Base-by-base conservation (phyloP, 441 rosid species). In the Isatis lusitanica region DNA sequence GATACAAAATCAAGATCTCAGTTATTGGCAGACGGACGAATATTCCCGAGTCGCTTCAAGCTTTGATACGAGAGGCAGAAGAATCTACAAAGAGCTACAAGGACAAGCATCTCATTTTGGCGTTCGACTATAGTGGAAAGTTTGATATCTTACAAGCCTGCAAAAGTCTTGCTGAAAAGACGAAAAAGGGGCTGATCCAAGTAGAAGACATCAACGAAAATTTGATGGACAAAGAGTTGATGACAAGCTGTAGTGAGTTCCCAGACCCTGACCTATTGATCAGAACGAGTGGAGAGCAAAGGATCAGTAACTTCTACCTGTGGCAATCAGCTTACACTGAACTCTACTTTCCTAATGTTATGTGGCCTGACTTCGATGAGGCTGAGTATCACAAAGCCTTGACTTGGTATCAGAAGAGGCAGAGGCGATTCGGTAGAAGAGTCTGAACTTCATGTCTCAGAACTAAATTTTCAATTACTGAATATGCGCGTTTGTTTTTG, bases 211-310 rank as follows among this genome's bases (percentile, higher is more conserved):
- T 52, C 35, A 35, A 52, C 57, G 57, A 52, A 11, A 52, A 52
- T 26, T 0, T 52, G 57, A 52, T 52, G 57, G 57, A 52, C 35
- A 52, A 52, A 52, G 57, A 52, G 57, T 12, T 52, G 35, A 52
- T 52, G 57, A 52, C 57, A 52, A 52, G 57, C 57, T 52, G 57
- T 52, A 52, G 57, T 52, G 57, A 52, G 57, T 52, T 52, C 57
- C 57, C 57, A 12, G 26, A 52, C 35, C 57, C 57, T 52, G 57
- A 52, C 35, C 16, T 52, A 12, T 11, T 52, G 16, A 52, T 52
- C 7, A 52, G 57, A 52, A 52, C 57, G 2, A 52, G 57, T 33
- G 57, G 57, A 26, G 35, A 52, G 13, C 57, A 52, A 52, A 52
- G 57, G 57, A 52, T 52, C 7, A 52, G 57, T 52, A 52, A 52